Percentiles rank a stretch among this genome's conserved stretches.
These are phyloP conservation scores for Diplodia scrobiculata DNA, from an alignment of 2,329 filamentous ascomycete genomes.

Conservation along the genomic window DNA sequence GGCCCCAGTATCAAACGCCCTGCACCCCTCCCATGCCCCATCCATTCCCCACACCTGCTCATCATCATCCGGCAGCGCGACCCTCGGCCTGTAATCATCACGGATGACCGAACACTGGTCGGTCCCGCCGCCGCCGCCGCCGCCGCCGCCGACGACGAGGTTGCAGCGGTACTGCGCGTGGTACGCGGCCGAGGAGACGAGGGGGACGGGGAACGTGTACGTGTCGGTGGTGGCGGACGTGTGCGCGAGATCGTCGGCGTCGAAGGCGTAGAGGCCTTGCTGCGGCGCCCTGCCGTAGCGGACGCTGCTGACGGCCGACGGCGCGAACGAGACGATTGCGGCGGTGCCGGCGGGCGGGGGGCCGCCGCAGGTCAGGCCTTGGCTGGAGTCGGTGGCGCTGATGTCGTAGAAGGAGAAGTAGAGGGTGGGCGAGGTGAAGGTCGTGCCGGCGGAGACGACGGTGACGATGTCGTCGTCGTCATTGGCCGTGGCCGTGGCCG, in stretches of 20 bases:
- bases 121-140: neutral
- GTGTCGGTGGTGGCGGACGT: neutral
- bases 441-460: neutral
- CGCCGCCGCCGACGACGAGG: neutral
- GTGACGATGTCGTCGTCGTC: neutral
- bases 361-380: neutral
- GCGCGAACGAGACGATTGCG: neutral
- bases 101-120: neutral
- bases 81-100: neutral
- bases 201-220: neutral
- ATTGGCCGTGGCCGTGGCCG: neutral
- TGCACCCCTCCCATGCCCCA: neutral
- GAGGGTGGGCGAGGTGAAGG: neutral
- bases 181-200: neutral
- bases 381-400: neutral
- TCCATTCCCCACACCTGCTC: neutral
- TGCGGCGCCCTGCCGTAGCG: neutral
- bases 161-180: neutral
- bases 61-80: neutral
- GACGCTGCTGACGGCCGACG: neutral
- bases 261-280: neutral
- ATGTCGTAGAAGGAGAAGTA: conserved; percentile 4
- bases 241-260: neutral
- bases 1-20: neutral
- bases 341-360: neutral